phyloP scores from a whole-genome alignment of 306 rosid genomes.

The Sesbania bispinosa region DNA sequence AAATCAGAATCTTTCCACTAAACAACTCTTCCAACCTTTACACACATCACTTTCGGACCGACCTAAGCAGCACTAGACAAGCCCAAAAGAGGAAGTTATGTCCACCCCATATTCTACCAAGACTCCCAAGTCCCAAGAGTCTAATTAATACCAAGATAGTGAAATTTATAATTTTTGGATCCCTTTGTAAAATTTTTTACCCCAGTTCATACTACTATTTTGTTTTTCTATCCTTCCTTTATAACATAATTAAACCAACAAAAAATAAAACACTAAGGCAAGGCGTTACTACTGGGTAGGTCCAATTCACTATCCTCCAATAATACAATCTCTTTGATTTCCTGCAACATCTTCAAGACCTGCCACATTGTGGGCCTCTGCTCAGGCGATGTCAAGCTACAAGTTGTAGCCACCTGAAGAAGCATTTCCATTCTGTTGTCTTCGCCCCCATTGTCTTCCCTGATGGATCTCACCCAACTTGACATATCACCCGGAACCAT shows the following conservation, averaged over 20 bases:
- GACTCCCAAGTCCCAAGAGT: not conserved
- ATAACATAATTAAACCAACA: not conserved
- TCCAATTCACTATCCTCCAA: conserved; percentile 54
- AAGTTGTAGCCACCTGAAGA: conserved; percentile 68
- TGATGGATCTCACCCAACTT: conserved; percentile 59
- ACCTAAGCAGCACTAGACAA: conserved; percentile 1
- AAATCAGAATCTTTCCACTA: not conserved
- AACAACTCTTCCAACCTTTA: not conserved
- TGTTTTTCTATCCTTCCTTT: conserved; percentile 21
- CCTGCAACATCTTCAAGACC: conserved; percentile 92
- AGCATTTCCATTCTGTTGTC: conserved; percentile 70
- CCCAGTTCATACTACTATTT: not conserved
- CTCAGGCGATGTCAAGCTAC: conserved; percentile 72
- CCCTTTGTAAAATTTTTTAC: not conserved
- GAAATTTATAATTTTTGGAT: not conserved
- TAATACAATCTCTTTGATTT: conserved; percentile 65
- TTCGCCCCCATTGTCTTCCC: conserved; percentile 56
- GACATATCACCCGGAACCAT: conserved; percentile 51
- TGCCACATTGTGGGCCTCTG: conserved; percentile 97
- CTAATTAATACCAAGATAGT: conserved; percentile 17
- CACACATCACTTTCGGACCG: not conserved
- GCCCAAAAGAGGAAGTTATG: conserved; percentile 2
- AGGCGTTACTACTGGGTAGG: conserved; percentile 10
- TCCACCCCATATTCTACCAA: not conserved
- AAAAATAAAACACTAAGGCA: not conserved